Evolutionary conservation across 148 eudicot species (phyloP).

Genomic region (Fagopyrum homotropicum): DNA sequence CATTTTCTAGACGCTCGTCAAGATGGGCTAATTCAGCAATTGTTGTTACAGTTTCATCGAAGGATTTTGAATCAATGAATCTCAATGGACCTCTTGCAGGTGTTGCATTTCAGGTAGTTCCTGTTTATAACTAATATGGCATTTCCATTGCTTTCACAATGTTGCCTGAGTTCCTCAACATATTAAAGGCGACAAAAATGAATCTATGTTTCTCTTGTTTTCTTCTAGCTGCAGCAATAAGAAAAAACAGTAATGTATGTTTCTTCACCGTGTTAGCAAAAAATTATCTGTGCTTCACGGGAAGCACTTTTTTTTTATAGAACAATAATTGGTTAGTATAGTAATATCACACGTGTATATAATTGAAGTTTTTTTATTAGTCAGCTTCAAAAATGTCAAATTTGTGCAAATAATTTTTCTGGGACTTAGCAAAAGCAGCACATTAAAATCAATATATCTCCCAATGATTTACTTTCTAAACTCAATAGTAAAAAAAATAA

Average conservation of each 20-base stretch:
- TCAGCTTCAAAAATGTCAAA: background rate
- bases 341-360: background rate
- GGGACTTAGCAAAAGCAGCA: background rate
- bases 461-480: background rate
- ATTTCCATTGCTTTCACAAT: background rate
- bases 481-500: background rate
- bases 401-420: background rate
- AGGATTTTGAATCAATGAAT: constrained; percentile 69
- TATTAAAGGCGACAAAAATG: background rate
- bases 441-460: background rate
- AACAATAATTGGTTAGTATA: background rate
- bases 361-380: background rate
- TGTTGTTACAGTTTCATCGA: constrained; percentile 74
- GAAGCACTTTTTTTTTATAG: background rate
- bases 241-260: background rate
- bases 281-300: background rate
- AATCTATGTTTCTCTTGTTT: background rate
- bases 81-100: constrained; percentile 89
- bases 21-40: constrained; percentile 97
- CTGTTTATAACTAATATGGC: background rate
- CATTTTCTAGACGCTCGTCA: constrained; percentile 87
- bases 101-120: constrained; percentile 72
- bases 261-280: background rate
- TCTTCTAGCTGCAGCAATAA: background rate
- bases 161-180: background rate